Conservation (phyloP, 257 asterid genomes). For the Plectranthus barbatus region DNA sequence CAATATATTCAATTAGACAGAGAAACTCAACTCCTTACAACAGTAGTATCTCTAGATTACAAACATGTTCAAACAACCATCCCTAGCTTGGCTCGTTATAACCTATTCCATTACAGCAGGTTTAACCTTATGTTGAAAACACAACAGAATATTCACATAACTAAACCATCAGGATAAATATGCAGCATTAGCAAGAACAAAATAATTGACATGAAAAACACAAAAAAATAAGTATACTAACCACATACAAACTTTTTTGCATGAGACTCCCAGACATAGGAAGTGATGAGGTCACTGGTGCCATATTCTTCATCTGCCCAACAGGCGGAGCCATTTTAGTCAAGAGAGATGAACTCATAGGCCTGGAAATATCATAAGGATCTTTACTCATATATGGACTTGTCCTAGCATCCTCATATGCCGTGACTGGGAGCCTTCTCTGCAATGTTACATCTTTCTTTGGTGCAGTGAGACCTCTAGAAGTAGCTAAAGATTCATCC, state of each 20-base stretch:
- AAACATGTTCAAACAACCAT: not conserved
- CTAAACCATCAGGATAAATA: slow-evolving; percentile 5
- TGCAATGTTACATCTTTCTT: slow-evolving; percentile 48
- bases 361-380: slow-evolving; percentile 45
- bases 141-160: not conserved
- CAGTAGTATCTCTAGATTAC: not conserved
- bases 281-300: slow-evolving; percentile 32
- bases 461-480: slow-evolving; percentile 48
- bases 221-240: slow-evolving; percentile 22
- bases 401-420: slow-evolving; percentile 47
- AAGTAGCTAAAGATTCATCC: slow-evolving; percentile 34
- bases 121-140: not conserved
- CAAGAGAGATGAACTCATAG: slow-evolving; percentile 35
- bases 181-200: not conserved
- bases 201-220: slow-evolving; percentile 8
- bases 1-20: not conserved
- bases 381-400: slow-evolving; percentile 45
- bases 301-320: slow-evolving; percentile 37
- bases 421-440: slow-evolving; percentile 35
- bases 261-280: slow-evolving; percentile 36
- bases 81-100: not conserved
- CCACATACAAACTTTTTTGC: slow-evolving; percentile 56
- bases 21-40: not conserved
- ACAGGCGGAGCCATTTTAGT: slow-evolving; percentile 42
- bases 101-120: not conserved